Percentiles rank a stretch among this genome's conserved stretches.
phyloP scores from a whole-genome alignment of 495 filamentous ascomycete genomes.

The Podospora didyma region DNA sequence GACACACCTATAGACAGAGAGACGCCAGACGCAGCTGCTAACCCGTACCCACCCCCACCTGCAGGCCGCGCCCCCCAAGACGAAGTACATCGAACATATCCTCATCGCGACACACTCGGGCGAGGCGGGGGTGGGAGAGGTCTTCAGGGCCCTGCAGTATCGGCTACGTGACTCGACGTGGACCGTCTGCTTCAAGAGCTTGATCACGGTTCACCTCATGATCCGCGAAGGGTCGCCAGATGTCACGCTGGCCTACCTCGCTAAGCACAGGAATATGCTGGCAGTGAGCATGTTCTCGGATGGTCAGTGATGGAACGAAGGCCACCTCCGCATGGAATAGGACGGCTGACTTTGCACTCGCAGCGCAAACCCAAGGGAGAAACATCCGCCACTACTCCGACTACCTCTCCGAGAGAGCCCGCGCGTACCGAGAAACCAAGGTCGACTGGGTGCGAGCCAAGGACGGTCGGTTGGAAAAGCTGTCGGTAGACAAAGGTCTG shows the following conservation, averaged over 20 bases:
- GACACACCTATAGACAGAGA: neutral
- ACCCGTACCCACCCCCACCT: conserved; percentile 80
- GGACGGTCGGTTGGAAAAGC: conserved; percentile 74
- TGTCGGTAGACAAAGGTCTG: conserved; percentile 89
- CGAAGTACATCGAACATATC: conserved; percentile 99
- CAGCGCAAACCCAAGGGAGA: conserved; percentile 90
- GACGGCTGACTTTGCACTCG: conserved; percentile 7
- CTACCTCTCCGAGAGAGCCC: conserved; percentile 79
- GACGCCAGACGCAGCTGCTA: neutral
- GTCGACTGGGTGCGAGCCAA: conserved; percentile 86
- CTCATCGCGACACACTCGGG: conserved; percentile 91
- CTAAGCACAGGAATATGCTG: conserved; percentile 77
- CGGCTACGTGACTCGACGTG: conserved; percentile 92
- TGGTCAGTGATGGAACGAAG: conserved; percentile 52
- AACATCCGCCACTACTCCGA: conserved; percentile 91
- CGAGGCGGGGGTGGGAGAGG: conserved; percentile 91
- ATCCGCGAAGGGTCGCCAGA: conserved; percentile 91
- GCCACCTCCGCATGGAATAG: neutral
- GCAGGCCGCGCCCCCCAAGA: conserved; percentile 92
- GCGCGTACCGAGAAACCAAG: conserved; percentile 75
- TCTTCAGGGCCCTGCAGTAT: conserved; percentile 86
- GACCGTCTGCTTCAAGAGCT: conserved; percentile 91
- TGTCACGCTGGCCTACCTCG: conserved; percentile 79
- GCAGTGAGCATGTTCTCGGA: conserved; percentile 90
- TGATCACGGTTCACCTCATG: conserved; percentile 96